phyloP scores from a whole-genome alignment of 495 filamentous ascomycete genomes.

The Aeminium ludgeri region DNA sequence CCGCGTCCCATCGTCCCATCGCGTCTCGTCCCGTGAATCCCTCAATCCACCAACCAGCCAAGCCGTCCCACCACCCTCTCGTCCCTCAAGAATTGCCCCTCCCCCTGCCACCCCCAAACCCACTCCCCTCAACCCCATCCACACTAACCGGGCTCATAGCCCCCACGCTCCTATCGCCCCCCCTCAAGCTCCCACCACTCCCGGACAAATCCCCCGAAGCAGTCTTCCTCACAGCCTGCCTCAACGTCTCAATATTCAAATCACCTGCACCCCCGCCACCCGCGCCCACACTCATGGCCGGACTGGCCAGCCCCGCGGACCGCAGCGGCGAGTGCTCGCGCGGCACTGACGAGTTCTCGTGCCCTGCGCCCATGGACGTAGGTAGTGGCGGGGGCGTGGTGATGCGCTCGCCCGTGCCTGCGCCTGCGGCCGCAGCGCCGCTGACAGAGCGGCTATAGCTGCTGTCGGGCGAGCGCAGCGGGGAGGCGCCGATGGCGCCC shows the following conservation, averaged over 20 bases:
- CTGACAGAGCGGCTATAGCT: constrained; percentile 22
- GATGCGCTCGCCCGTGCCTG: background rate
- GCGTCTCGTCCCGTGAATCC: no score
- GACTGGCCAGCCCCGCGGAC: constrained; percentile 5
- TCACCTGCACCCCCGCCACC: constrained; percentile 34
- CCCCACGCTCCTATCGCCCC: no score
- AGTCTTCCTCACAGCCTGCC: constrained; percentile 65
- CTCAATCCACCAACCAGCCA: background rate
- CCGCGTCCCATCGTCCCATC: no score
- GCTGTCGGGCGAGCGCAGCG: constrained; percentile 28
- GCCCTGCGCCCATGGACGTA: no score
- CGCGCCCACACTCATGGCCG: constrained; percentile 1
- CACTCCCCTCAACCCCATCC: background rate
- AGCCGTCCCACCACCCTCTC: background rate
- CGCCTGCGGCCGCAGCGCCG: constrained; percentile 41
- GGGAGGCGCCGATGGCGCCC: constrained; percentile 48
- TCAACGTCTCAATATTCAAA: constrained; percentile 77
- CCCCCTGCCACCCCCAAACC: constrained; percentile 9
- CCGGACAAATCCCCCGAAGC: constrained; percentile 54
- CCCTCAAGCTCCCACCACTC: no score
- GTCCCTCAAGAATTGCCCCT: constrained; percentile 10
- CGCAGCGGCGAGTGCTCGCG: constrained; percentile 9
- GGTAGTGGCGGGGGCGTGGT: no score
- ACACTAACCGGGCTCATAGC: constrained; percentile 1
- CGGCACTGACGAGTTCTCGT: no score